Percentiles rank a stretch among this genome's conserved stretches.
Evolutionary conservation across 108 stramenopile species (phyloP).

Genomic region (Fragilariopsis cylindrus): DNA sequence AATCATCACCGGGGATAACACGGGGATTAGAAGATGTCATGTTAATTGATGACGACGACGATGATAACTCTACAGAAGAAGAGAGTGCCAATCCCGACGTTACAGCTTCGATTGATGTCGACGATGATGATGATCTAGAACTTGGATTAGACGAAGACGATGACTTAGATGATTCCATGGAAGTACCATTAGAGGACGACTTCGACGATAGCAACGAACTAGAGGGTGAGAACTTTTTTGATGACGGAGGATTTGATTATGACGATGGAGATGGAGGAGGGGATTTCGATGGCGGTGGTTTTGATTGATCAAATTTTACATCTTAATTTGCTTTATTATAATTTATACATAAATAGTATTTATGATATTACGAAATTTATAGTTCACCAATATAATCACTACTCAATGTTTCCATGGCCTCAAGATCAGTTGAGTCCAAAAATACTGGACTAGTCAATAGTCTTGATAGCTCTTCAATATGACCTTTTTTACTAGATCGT

Average conservation of each 20-base stretch:
- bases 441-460: slow-evolving; percentile 28
- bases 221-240: slow-evolving; percentile 42
- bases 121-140: slow-evolving; percentile 42
- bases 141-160: slow-evolving; percentile 44
- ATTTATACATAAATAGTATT: neutral
- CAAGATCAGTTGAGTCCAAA: slow-evolving; percentile 36
- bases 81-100: slow-evolving; percentile 22
- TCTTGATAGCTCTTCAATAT: slow-evolving; percentile 45
- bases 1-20: slow-evolving; percentile 10
- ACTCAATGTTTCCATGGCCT: slow-evolving; percentile 39
- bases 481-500: slow-evolving; percentile 41
- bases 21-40: slow-evolving; percentile 27
- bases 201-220: slow-evolving; percentile 40
- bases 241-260: slow-evolving; percentile 57
- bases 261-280: slow-evolving; percentile 51
- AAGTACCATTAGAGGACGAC: slow-evolving; percentile 51
- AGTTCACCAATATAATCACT: slow-evolving; percentile 19
- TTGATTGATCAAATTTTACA: slow-evolving; percentile 7
- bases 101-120: slow-evolving; percentile 47
- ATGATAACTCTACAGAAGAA: slow-evolving; percentile 34
- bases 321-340: neutral
- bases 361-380: neutral
- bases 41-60: slow-evolving; percentile 45
- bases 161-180: slow-evolving; percentile 40
- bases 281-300: slow-evolving; percentile 48